A percentile compares a stretch with the other conserved stretches of the same genome.
Evolutionary conservation across 2,329 filamentous ascomycete species (phyloP).

Genomic region (Nakataea oryzae): DNA sequence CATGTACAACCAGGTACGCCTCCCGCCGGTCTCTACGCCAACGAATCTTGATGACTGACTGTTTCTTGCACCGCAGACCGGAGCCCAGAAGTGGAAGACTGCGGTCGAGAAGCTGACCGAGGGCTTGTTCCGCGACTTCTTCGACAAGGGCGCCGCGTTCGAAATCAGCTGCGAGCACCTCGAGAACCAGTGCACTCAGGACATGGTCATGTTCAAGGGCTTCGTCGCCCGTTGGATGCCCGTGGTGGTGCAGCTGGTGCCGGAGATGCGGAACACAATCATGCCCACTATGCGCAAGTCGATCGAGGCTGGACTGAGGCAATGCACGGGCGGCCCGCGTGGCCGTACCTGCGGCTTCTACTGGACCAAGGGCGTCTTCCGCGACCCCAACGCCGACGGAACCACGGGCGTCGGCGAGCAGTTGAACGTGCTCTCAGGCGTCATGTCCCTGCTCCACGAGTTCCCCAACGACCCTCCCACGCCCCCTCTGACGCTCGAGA

Average conservation of each 20-base stretch:
- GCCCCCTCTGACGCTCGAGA: slow-evolving; percentile 23
- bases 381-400: slow-evolving; percentile 23
- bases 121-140: slow-evolving; percentile 38
- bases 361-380: slow-evolving; percentile 37
- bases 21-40: neutral
- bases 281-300: slow-evolving; percentile 47
- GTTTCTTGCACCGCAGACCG: neutral
- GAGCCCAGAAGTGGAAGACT: slow-evolving; percentile 36
- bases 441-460: slow-evolving; percentile 31
- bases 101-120: slow-evolving; percentile 45
- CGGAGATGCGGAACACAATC: slow-evolving; percentile 43
- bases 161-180: slow-evolving; percentile 55
- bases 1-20: slow-evolving; percentile 20
- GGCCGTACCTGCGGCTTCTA: slow-evolving; percentile 54
- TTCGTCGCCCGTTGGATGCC: slow-evolving; percentile 58
- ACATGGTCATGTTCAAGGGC: slow-evolving; percentile 66
- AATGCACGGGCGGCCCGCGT: slow-evolving; percentile 51
- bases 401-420: slow-evolving; percentile 36
- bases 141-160: slow-evolving; percentile 46
- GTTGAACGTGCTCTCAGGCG: slow-evolving; percentile 37
- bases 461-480: slow-evolving; percentile 3
- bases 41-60: neutral
- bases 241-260: slow-evolving; percentile 48
- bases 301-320: slow-evolving; percentile 45
- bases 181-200: slow-evolving; percentile 46